Percentiles rank a stretch among this genome's conserved stretches.
Conservation (phyloP, 148 eudicot species). For the Nyssa sinensis region DNA sequence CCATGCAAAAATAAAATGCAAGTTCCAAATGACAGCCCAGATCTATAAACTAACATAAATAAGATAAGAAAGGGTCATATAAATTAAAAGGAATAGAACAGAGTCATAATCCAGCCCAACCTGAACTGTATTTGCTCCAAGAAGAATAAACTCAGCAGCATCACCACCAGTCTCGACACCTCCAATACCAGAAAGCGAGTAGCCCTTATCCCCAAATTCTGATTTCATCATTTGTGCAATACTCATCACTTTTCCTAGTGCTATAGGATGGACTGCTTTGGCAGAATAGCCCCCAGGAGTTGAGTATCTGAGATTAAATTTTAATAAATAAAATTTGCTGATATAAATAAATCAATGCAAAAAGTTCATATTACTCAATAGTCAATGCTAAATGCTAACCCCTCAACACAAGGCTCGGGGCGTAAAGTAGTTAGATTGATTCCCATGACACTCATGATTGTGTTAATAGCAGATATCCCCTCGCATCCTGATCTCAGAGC, state of each 20-base stretch:
- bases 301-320: conserved; percentile 58
- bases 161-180: conserved; percentile 96
- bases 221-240: conserved; percentile 95
- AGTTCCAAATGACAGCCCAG: neutral
- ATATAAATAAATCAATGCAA: neutral
- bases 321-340: conserved; percentile 6
- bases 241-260: conserved; percentile 97
- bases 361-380: neutral
- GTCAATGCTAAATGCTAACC: conserved; percentile 48
- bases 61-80: neutral
- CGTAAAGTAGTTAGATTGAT: conserved; percentile 86
- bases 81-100: neutral
- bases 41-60: neutral
- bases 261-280: conserved; percentile 98
- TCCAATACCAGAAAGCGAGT: conserved; percentile 93
- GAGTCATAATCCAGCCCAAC: conserved; percentile 31
- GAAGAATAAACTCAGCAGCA: conserved; percentile 98
- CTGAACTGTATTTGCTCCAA: conserved; percentile 97
- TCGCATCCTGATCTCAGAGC: conserved; percentile 84
- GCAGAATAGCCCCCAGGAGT: conserved; percentile 97
- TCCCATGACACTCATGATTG: conserved; percentile 98
- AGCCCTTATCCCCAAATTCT: conserved; percentile 64
- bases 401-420: conserved; percentile 99
- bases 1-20: neutral
- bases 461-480: conserved; percentile 92